Percentiles rank a stretch among this genome's conserved stretches.
Evolutionary conservation across 1,284 basidiomycete genomes (phyloP).

Genomic region (Sporisorium exsertum): DNA sequence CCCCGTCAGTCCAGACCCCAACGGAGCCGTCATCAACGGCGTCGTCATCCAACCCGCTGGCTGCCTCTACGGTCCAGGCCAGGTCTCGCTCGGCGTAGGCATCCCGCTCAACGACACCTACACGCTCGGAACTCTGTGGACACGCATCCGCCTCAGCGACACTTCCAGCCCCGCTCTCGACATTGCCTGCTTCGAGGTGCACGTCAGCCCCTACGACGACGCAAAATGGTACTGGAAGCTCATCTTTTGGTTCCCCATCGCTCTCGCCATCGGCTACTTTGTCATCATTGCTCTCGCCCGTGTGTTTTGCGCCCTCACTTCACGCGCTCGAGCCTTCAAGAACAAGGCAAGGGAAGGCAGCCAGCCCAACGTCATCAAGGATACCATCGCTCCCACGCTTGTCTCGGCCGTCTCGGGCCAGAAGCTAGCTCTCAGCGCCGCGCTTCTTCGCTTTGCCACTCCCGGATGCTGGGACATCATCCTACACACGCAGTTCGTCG

Average conservation of each 20-base stretch:
- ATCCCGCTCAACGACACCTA: conserved; percentile 79
- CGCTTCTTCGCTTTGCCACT: conserved; percentile 89
- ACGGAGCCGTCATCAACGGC: conserved; percentile 36
- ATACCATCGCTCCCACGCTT: conserved; percentile 69
- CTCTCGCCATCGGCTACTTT: conserved; percentile 83
- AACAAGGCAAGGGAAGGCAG: conserved; percentile 62
- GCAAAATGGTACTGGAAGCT: conserved; percentile 79
- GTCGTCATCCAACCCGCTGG: conserved; percentile 42
- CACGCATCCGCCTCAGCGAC: conserved; percentile 87
- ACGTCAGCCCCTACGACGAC: conserved; percentile 79
- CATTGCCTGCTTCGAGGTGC: conserved; percentile 83
- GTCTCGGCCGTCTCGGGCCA: conserved; percentile 91
- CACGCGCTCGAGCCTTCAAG: conserved; percentile 48
- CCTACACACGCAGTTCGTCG: conserved; percentile 84
- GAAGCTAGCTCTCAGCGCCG: conserved; percentile 83
- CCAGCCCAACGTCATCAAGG: conserved; percentile 55
- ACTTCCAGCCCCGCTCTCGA: conserved; percentile 76
- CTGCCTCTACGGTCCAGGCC: conserved; percentile 72
- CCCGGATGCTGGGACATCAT: conserved; percentile 92
- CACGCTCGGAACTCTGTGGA: conserved; percentile 83
- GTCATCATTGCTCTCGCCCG: conserved; percentile 81
- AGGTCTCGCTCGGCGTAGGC: conserved; percentile 82
- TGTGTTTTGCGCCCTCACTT: conserved; percentile 59
- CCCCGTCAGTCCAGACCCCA: conserved; percentile 51
- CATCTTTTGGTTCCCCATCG: conserved; percentile 85